phyloP scores from a whole-genome alignment of 2,329 filamentous ascomycete species.

The Exophiala spinifera region DNA sequence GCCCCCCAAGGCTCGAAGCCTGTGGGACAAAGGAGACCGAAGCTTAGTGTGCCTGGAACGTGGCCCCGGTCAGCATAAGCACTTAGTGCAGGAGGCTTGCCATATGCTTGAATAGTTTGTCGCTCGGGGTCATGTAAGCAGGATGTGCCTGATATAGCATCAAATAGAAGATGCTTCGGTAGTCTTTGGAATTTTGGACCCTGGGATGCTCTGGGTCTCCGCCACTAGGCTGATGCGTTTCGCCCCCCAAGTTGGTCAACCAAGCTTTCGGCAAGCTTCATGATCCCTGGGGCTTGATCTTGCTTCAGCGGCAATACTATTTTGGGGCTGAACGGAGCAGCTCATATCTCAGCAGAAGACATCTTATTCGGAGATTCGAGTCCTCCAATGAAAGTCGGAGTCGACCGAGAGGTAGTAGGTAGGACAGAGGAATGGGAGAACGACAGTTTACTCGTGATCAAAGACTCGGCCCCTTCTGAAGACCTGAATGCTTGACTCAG shows the following conservation, averaged over 20 bases:
- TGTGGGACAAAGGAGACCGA: background rate
- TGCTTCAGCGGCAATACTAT: background rate
- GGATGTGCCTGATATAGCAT: slow-evolving; percentile 14
- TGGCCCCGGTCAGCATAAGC: slow-evolving; percentile 16
- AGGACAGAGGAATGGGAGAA: no score
- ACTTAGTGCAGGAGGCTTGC: slow-evolving; percentile 17
- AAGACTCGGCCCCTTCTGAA: no score
- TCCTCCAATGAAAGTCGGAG: no score
- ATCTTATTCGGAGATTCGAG: no score
- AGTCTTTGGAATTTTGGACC: slow-evolving; percentile 1
- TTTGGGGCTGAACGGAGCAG: no score
- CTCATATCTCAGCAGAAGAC: no score
- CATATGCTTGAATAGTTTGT: background rate
- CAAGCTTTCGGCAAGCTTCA: background rate
- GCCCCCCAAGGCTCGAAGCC: background rate
- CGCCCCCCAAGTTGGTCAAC: background rate
- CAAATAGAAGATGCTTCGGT: slow-evolving; percentile 10
- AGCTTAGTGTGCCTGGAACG: background rate
- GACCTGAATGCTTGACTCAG: background rate
- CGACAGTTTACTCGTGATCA: no score
- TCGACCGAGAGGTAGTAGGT: no score
- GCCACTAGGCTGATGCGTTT: slow-evolving; percentile 5
- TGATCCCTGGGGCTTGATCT: background rate
- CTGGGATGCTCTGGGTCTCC: slow-evolving; percentile 11
- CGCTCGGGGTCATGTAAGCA: slow-evolving; percentile 16